phyloP scores from a whole-genome alignment of 176 grass and related monocot species.

The Dendrocalamus sinicus region DNA sequence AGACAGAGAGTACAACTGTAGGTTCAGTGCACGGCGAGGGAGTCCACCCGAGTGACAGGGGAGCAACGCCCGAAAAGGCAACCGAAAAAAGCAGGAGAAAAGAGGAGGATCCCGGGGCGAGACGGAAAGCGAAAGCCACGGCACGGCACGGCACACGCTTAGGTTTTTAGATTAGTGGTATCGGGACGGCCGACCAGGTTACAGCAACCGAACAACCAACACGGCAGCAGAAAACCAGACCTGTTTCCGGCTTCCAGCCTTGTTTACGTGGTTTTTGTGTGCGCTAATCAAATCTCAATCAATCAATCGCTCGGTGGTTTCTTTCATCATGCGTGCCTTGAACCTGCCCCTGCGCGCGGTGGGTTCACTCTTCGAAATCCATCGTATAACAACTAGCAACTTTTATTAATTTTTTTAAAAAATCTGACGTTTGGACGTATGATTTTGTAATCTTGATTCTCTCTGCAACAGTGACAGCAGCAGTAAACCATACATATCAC shows the following conservation, averaged over 20 bases:
- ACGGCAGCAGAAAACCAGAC: conserved; percentile 25
- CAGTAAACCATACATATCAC: too few relatives aligned
- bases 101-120: not conserved
- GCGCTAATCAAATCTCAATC: not conserved
- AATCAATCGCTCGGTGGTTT: not conserved
- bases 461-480: too few relatives aligned
- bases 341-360: not conserved
- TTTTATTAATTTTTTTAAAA: too few relatives aligned
- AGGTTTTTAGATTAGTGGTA: conserved; percentile 32
- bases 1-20: conserved; percentile 43
- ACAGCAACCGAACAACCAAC: not conserved
- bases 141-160: not conserved
- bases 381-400: too few relatives aligned
- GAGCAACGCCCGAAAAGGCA: conserved; percentile 36
- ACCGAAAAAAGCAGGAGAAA: not conserved
- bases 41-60: conserved; percentile 48
- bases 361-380: not conserved
- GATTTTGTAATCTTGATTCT: too few relatives aligned
- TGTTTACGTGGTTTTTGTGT: not conserved
- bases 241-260: not conserved
- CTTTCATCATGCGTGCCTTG: not conserved
- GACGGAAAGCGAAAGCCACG: conserved; percentile 44
- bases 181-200: conserved; percentile 42
- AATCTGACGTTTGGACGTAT: too few relatives aligned
- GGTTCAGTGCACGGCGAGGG: conserved; percentile 50